Evolutionary conservation across 2,329 filamentous ascomycete species (phyloP).

Genomic region (Diaporthe nobilis): DNA sequence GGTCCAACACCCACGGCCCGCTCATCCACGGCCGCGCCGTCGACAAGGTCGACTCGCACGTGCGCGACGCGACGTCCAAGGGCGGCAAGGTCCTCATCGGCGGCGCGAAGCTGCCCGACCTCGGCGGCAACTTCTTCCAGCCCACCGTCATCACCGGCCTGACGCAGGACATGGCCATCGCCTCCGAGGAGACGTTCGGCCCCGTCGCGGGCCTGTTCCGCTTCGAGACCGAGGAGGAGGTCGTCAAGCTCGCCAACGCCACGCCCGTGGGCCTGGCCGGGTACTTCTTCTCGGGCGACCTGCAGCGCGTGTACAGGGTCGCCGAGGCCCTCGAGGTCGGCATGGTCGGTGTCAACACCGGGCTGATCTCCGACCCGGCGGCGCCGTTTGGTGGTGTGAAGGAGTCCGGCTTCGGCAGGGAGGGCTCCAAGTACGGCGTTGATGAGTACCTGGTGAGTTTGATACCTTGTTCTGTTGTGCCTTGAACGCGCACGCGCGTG

Average conservation of each 20-base stretch:
- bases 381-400: slow-evolving; percentile 85
- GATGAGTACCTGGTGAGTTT: slow-evolving; percentile 71
- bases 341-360: slow-evolving; percentile 90
- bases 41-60: slow-evolving; percentile 83
- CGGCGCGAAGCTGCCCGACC: slow-evolving; percentile 79
- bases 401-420: slow-evolving; percentile 84
- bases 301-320: slow-evolving; percentile 72
- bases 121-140: slow-evolving; percentile 90
- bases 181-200: slow-evolving; percentile 93
- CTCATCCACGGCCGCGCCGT: slow-evolving; percentile 89
- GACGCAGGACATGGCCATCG: slow-evolving; percentile 87
- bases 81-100: slow-evolving; percentile 83
- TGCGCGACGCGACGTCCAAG: slow-evolving; percentile 83
- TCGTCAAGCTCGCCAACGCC: slow-evolving; percentile 85
- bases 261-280: slow-evolving; percentile 91
- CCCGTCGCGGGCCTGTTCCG: slow-evolving; percentile 92
- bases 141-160: slow-evolving; percentile 92
- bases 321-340: slow-evolving; percentile 83
- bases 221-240: slow-evolving; percentile 91
- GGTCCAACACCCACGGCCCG: slow-evolving; percentile 82
- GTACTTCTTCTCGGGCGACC: slow-evolving; percentile 86
- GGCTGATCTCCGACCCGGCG: slow-evolving; percentile 71
- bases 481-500: no score
- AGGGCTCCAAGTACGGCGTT: slow-evolving; percentile 83
- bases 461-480: background rate